Base-by-base conservation (phyloP, 345 rosid genomes). In the Mallotus nudiflorus region DNA sequence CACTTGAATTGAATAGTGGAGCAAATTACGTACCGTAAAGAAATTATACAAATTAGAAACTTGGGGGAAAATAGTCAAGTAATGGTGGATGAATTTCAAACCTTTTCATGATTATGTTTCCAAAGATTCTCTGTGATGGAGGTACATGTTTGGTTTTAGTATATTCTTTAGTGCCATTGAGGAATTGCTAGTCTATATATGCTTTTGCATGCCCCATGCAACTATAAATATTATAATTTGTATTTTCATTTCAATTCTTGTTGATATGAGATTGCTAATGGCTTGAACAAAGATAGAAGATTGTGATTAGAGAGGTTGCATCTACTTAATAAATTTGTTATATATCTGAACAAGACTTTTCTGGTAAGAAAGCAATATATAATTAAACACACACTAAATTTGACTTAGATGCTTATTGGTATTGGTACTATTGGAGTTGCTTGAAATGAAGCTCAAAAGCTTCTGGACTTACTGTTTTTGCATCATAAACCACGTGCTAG, bases 161-260 rank as follows among this genome's bases (percentile, higher is more conserved):
- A 65, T 60, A 60, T 19, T 22, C 9, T 13, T 64, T 18, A 45
- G 73, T n/a, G 46, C 46, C 27, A 48, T 22, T 1, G n/a, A n/a
- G n/a, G n/a, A n/a, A n/a, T n/a, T n/a, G n/a, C n/a, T 22, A 0
- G 1, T 50, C 6, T 57, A 57, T 57, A 29, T 59, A 29, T 33
- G n/a, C n/a, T 39, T 74, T 55, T 84, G 85, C 87, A 84, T 84
- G 83, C 40, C 76, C 83, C 87, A 84, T 84, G 87, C 85, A 81
- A 62, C 67, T 62, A 54, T 67, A 63, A 45, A 61, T 4, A 8
- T 46, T 40, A 20, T 20, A 39, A 27, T 20, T 25, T 35, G 33
- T 13, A 6, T 16, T 28, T 29, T 65, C 1, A 14, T 46, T 16
- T 39, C 42, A 39, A 39, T 39, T 39, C 9, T 39, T 39, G 4